phyloP scores from a whole-genome alignment of 1,284 basidiomycete species.

The Ceratobasidium sp. region DNA sequence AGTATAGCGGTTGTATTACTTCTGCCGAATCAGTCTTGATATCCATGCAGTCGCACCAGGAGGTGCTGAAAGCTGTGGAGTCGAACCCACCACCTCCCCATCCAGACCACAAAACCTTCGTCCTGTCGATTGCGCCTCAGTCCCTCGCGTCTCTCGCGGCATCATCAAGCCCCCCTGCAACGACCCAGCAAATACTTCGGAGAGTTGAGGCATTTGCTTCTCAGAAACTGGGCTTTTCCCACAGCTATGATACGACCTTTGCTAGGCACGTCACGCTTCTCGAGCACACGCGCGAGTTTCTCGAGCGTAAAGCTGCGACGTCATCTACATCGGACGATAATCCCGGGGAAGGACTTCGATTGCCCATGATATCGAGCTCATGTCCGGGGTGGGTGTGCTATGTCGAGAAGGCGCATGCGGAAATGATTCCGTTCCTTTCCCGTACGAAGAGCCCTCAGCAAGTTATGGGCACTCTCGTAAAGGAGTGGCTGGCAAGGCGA shows the following conservation, averaged over 20 bases:
- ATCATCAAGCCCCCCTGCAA: slow-evolving; percentile 66
- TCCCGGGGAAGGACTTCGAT: slow-evolving; percentile 49
- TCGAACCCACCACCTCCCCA: slow-evolving; percentile 61
- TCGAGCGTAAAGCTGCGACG: slow-evolving; percentile 66
- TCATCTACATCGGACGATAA: slow-evolving; percentile 28
- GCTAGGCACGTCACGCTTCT: slow-evolving; percentile 86
- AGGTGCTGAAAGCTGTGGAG: slow-evolving; percentile 82
- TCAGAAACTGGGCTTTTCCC: slow-evolving; percentile 71
- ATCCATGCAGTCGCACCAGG: slow-evolving; percentile 94
- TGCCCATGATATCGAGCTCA: slow-evolving; percentile 95
- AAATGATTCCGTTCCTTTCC: slow-evolving; percentile 91
- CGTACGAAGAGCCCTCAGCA: slow-evolving; percentile 93
- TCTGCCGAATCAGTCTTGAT: slow-evolving; percentile 98
- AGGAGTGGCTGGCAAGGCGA: slow-evolving; percentile 77
- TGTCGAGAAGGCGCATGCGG: slow-evolving; percentile 96
- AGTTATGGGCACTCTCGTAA: slow-evolving; percentile 92
- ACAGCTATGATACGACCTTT: slow-evolving; percentile 94
- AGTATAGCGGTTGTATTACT: slow-evolving; percentile 90
- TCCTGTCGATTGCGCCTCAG: slow-evolving; percentile 92
- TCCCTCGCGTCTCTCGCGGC: slow-evolving; percentile 90
- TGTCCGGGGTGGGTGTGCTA: slow-evolving; percentile 99
- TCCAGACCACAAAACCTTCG: slow-evolving; percentile 66
- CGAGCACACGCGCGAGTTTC: slow-evolving; percentile 86
- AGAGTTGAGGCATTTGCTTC: slow-evolving; percentile 74
- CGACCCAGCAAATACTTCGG: slow-evolving; percentile 69